Percentiles rank a stretch among this genome's conserved stretches.
These are phyloP conservation scores for Geotrichum australiense DNA, from an alignment of 1,139 yeast genomes.

Conservation along the genomic window DNA sequence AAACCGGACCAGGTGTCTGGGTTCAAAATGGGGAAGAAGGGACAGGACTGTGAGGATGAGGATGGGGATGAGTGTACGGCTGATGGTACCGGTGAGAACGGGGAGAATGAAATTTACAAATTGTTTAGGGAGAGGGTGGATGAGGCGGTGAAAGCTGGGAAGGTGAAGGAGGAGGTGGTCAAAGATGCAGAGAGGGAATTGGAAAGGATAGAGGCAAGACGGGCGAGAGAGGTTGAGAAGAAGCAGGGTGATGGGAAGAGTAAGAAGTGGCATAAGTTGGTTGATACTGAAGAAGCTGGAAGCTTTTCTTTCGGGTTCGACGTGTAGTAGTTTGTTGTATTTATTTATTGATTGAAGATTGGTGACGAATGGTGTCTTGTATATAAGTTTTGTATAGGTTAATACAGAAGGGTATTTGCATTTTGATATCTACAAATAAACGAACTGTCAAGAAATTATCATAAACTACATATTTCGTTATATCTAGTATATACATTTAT, in stretches of 20 bases:
- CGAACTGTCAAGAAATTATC: too few species aligned
- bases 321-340: too few species aligned
- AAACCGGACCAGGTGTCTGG: slow-evolving; percentile 73
- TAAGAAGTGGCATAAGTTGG: slow-evolving; percentile 24
- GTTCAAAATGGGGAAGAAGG: slow-evolving; percentile 38
- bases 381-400: too few species aligned
- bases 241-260: slow-evolving; percentile 14
- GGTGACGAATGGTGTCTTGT: too few species aligned
- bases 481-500: too few species aligned
- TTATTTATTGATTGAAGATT: too few species aligned
- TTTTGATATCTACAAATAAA: too few species aligned
- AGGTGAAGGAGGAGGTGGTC: slow-evolving; percentile 6
- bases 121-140: slow-evolving; percentile 4
- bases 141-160: slow-evolving; percentile 7
- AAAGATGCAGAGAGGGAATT: slow-evolving; percentile 16
- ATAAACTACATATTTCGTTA: too few species aligned
- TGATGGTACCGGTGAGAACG: slow-evolving; percentile 1
- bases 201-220: slow-evolving; percentile 13
- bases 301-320: slow-evolving; percentile 30
- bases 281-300: slow-evolving; percentile 20
- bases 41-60: slow-evolving; percentile 3
- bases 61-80: slow-evolving; percentile 14
- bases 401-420: too few species aligned
- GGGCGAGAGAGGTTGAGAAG: slow-evolving; percentile 8
- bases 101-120: slow-evolving; percentile 2